Conservation (phyloP, 2,329 filamentous ascomycete genomes). For the Sporothrix humicola region DNA sequence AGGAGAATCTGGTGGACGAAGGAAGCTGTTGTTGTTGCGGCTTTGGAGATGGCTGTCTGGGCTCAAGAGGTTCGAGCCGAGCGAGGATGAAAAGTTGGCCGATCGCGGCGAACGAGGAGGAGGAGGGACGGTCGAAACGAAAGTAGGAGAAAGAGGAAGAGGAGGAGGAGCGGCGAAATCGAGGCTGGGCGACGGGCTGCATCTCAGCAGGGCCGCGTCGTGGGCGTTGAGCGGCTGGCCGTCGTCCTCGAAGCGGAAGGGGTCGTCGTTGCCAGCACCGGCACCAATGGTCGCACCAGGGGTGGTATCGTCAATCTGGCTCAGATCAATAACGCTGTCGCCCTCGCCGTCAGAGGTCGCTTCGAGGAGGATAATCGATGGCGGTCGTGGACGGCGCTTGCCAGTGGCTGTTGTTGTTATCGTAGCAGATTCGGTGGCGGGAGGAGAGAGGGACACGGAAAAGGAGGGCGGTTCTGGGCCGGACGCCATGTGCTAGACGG, state of each 20-base stretch:
- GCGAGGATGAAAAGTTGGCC: constrained; percentile 4
- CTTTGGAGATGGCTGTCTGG: constrained; percentile 18
- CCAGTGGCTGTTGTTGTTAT: not conserved
- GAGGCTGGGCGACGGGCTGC: constrained; percentile 34
- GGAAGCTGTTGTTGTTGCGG: constrained; percentile 11
- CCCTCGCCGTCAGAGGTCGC: constrained; percentile 31
- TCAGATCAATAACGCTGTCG: constrained; percentile 7
- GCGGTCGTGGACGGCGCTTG: constrained; percentile 25
- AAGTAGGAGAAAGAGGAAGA: not conserved
- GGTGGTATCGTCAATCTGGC: not conserved
- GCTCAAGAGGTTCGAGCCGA: constrained; percentile 23
- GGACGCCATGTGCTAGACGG: constrained; percentile 33
- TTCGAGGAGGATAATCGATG: constrained; percentile 32
- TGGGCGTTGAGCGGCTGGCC: constrained; percentile 35
- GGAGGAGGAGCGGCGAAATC: constrained; percentile 3
- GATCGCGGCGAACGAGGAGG: constrained; percentile 8
- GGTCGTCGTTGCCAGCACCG: constrained; percentile 21
- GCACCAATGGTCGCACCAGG: not conserved
- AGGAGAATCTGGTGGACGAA: constrained; percentile 26
- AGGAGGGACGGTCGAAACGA: not conserved
- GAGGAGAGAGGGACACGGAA: constrained; percentile 26
- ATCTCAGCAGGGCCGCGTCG: constrained; percentile 36
- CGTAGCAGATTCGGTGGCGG: not conserved
- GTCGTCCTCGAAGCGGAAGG: constrained; percentile 31
- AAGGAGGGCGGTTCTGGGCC: constrained; percentile 27